Base-by-base conservation (phyloP, 2,329 filamentous ascomycete species). In the Calonectria pseudoreteaudii region DNA sequence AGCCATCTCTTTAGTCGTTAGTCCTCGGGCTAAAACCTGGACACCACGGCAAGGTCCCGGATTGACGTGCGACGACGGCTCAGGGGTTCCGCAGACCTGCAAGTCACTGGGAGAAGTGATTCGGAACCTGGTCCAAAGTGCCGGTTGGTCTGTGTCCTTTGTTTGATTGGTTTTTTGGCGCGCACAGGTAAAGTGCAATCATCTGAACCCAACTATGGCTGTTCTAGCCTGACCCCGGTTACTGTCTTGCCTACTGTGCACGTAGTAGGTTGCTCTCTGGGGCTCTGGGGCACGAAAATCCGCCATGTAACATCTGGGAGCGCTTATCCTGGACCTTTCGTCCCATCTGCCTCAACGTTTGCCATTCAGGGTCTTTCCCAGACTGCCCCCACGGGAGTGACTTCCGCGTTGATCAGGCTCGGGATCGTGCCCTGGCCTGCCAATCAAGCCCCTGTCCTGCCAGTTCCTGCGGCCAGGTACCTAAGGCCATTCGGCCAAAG, bases 1-100 rank as follows among this genome's bases (percentile, higher is more conserved):
- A 60, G 30, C 69, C 38, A 41, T 7, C 38, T 20, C 23, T 66
- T 30, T 50, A 20, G 34, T 38, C 13, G 34, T n/a, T 72, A 68
- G 70, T 47, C 70, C 58, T 58, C 53, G 23, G 58, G 31, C 70
- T 68, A 68, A 62, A 36, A 49, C 31, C 70, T 65, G 65, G 67
- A 30, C 47, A 26, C 56, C 36, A 53, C 56, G 30, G 30, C 64
- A 68, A 67, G 64, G 41, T 58, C 66, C 69, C 38, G 62, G 56
- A 52, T 60, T 70, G 60, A 66, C 52, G 68, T 70, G 41, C 58
- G 13, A 58, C 58, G 36, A 34, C 58, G 58, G 58, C 23, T 53
- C 47, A 52, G 56, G 50, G 34, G 31, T 56, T 47, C 47, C 47
- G 58, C 47, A 23, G 36, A 52, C 56, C 53, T 64, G 68, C 26